Base-by-base conservation (phyloP, 2,329 filamentous ascomycete species). In the Dactylellina sp. region DNA sequence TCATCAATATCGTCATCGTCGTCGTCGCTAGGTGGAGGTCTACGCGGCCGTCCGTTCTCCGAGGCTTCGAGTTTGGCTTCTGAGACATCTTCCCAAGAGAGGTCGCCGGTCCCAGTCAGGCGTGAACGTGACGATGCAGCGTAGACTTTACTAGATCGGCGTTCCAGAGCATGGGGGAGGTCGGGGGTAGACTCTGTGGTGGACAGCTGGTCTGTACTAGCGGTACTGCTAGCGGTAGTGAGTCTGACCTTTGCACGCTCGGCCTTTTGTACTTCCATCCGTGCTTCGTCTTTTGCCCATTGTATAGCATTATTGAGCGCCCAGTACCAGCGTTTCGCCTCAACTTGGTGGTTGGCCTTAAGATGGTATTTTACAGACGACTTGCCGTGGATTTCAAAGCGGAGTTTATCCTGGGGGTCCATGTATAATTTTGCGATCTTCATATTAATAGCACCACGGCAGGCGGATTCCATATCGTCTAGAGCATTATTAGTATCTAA, bases 251-350 rank as follows among this genome's bases (percentile, higher is more conserved):
- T 4, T 20, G 60, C 56, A 35, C 56, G 78, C 65, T 37, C 71
- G 63, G 25, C 59, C 66, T 71, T 78, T 74, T 86, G 89, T 79
- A 94, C 90, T 78, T 97, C 94, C 80, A 96, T 92, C 77, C 91
- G 93, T 6, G 92, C 93, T 82, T 98, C 95, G 79, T 99, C 95
- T 81, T 99, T 99, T 76, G 92, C 90, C 91, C 92, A 98, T 80
- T 98, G 95, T 55, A 99, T 99, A 4, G 95, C 94, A 80, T 99
- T 99, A 83, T 99, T 99, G 76, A 99, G 84, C 0, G 95, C 92
- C 95, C 95, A 99, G 82, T 96, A 99, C 95, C 95, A 99, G 63
- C 95, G 88, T 82, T 99, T 99, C 4, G 95, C 94, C 81, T 99
- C 95, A 25, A 98, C 94, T 80, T 97, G 91, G 81, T 99, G 95